Evolutionary conservation across 306 rosid species (phyloP).

Genomic region (Casuarina glauca): DNA sequence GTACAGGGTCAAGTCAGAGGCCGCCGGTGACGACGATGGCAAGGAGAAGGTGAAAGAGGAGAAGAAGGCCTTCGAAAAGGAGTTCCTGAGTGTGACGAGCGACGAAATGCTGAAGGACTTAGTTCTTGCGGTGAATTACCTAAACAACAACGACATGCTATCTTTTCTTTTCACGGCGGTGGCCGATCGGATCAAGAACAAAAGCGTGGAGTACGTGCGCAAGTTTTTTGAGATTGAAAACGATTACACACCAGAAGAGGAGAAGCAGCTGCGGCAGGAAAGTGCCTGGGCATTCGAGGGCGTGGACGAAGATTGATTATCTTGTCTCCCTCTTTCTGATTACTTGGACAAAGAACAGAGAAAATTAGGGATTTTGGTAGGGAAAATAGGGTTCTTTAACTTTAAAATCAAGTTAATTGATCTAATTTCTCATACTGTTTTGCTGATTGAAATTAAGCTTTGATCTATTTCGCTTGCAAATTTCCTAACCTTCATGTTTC

Average conservation of each 20-base stretch:
- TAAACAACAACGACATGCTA: conserved; percentile 18
- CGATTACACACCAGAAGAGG: conserved; percentile 43
- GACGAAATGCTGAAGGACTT: conserved; percentile 14
- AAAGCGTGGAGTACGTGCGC: conserved; percentile 35
- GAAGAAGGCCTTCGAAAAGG: background rate
- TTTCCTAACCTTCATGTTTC: too few relatives aligned
- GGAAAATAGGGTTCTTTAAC: too few relatives aligned
- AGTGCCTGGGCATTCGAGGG: conserved; percentile 38
- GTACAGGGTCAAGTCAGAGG: background rate
- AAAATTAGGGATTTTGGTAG: too few relatives aligned
- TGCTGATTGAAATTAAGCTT: too few relatives aligned
- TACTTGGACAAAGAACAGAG: too few relatives aligned
- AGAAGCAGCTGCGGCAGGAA: conserved; percentile 16
- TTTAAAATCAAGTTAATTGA: too few relatives aligned
- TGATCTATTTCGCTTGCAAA: too few relatives aligned
- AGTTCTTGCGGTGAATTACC: conserved; percentile 30
- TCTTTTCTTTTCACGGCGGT: conserved; percentile 11
- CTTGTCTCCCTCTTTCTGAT: too few relatives aligned
- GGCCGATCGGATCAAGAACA: conserved; percentile 29
- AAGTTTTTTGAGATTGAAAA: conserved; percentile 24
- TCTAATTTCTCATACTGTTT: too few relatives aligned
- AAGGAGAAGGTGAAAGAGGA: background rate
- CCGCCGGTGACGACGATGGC: background rate
- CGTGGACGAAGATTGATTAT: conserved; percentile 32
- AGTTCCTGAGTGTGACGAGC: background rate